phyloP scores from a whole-genome alignment of 225 moss, liverwort and hornwort species.

The Polytrichum formosum region DNA sequence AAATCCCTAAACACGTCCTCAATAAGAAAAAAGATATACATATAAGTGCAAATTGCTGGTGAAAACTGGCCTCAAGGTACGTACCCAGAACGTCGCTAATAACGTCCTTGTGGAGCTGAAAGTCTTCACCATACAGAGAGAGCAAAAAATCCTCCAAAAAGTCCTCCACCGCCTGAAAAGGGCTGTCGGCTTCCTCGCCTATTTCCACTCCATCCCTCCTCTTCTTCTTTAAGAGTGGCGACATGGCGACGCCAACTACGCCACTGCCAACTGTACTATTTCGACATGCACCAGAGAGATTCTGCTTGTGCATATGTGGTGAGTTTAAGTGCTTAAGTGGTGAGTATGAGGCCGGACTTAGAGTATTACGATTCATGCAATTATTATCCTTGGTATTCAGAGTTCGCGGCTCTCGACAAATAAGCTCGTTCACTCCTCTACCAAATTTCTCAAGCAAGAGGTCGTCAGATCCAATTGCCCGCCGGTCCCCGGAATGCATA shows the following conservation, averaged over 20 bases:
- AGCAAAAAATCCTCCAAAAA: conserved; percentile 49
- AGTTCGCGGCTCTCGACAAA: conserved; percentile 23
- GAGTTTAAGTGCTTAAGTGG: conserved; percentile 5
- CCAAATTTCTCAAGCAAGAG: conserved; percentile 51
- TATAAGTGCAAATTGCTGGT: no score
- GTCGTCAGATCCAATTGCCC: conserved; percentile 26
- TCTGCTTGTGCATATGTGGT: conserved; percentile 11
- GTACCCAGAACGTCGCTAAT: conserved; percentile 73
- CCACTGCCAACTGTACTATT: conserved; percentile 12
- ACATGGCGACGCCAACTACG: conserved; percentile 17
- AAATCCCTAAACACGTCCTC: no score
- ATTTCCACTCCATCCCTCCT: conserved; percentile 3
- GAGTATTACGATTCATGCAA: conserved; percentile 6
- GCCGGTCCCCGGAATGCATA: conserved; percentile 16
- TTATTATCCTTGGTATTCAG: not conserved
- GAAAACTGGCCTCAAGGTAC: conserved; percentile 11
- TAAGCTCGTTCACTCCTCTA: conserved; percentile 27
- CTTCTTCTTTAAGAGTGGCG: conserved; percentile 28
- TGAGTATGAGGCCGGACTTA: not conserved
- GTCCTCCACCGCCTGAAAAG: conserved; percentile 18
- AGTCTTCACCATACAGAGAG: conserved; percentile 50
- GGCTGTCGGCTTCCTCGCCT: conserved; percentile 11
- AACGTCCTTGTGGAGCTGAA: conserved; percentile 48
- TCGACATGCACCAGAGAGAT: conserved; percentile 9
- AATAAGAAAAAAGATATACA: no score